phyloP scores from a whole-genome alignment of 1,284 basidiomycete species.

The Boletus semigastroideus region DNA sequence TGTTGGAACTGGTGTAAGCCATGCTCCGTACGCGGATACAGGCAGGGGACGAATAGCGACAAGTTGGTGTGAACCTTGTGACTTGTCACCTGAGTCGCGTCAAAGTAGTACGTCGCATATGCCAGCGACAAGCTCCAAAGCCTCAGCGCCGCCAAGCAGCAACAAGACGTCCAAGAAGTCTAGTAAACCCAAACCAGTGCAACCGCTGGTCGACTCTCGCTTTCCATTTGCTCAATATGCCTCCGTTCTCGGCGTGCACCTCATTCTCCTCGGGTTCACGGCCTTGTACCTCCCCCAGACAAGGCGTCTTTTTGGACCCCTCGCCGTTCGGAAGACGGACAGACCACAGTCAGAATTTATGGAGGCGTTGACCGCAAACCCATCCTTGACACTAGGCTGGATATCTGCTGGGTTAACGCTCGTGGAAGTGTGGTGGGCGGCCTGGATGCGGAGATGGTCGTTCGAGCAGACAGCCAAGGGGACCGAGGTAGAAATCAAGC shows the following conservation, averaged over 20 bases:
- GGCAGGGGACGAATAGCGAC: no score
- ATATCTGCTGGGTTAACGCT: constrained; percentile 56
- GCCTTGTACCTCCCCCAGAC: constrained; percentile 68
- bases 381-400: constrained; percentile 60
- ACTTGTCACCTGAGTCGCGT: neutral
- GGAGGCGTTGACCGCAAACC: constrained; percentile 63
- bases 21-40: no score
- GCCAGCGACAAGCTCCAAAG: constrained; percentile 6
- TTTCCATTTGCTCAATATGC: constrained; percentile 59
- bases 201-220: neutral
- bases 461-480: constrained; percentile 34
- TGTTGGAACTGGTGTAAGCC: no score
- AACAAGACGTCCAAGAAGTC: constrained; percentile 2
- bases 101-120: constrained; percentile 3
- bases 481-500: constrained; percentile 38
- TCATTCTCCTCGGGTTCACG: constrained; percentile 63
- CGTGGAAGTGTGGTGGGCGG: constrained; percentile 74
- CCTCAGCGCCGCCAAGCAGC: neutral
- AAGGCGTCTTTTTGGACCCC: constrained; percentile 43
- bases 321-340: constrained; percentile 41
- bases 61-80: neutral
- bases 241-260: constrained; percentile 72
- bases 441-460: constrained; percentile 60
- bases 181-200: neutral
- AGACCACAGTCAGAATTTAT: constrained; percentile 66